Evolutionary conservation across 2,329 filamentous ascomycete species (phyloP), one percentile per base, ranked within the genome.

Genomic region (Magnaporthales sp.): DNA sequence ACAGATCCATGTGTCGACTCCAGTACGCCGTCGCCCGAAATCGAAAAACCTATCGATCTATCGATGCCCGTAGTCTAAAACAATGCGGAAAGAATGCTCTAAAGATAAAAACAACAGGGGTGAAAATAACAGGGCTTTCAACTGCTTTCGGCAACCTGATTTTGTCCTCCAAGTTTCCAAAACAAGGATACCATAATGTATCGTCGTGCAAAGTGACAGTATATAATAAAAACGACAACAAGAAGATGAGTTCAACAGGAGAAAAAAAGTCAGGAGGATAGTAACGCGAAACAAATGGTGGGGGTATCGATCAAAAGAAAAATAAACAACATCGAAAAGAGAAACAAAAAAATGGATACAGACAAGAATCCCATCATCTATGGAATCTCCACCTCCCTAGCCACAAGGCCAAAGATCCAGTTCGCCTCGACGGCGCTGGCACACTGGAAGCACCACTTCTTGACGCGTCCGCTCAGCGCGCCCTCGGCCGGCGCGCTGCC

Each of bases 401-500:
- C 84, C 29, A 88, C 80, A 66, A 86, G 77, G 19, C 81, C 78
- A 71, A 84, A 80, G 64, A 87, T 84, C 82, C 83, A 86, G 69
- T 76, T 77, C 22, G 85, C 84, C 75, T 86, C 82, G 24, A 77
- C 75, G 11, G 80, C 80, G 58, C 79, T 86, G 62, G 78, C 78
- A 69, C 84, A 86, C 75, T 87, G 85, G 76, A 88, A 87, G 70
- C 85, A 88, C 85, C 85, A 88, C 76, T 87, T 87, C 72, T 82
- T 85, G 67, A 88, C 83, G 68, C 80, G 83, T 26, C 85, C 85
- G 9, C 80, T 79, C 6, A 83, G 79, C 27, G 79, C 80, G 7
- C 84, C 84, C 26, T 78, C 82, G 64, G 80, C 79, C 2, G 84
- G 83, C 58, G 78, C 84, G 22, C 80, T 76, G 29, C 84, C 84